Evolutionary conservation across 2,329 filamentous ascomycete genomes (phyloP).

Genomic region (Sporothrix protearum): DNA sequence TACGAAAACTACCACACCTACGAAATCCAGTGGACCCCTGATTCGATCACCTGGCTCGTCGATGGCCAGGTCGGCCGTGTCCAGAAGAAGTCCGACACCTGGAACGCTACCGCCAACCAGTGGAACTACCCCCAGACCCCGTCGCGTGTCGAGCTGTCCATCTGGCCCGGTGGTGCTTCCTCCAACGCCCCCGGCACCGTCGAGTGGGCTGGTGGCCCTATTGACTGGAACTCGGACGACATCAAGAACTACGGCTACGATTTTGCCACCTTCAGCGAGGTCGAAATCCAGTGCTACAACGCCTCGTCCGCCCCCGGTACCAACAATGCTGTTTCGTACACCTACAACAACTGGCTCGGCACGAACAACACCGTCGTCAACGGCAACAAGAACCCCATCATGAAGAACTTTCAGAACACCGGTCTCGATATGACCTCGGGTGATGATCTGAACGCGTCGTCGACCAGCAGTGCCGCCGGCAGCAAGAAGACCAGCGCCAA

Average conservation of each 20-base stretch:
- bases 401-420: slow-evolving; percentile 76
- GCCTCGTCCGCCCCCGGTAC: slow-evolving; percentile 58
- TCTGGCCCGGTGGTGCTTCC: slow-evolving; percentile 87
- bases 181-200: slow-evolving; percentile 81
- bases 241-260: slow-evolving; percentile 85
- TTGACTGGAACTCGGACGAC: slow-evolving; percentile 77
- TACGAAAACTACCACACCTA: slow-evolving; percentile 81
- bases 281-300: slow-evolving; percentile 84
- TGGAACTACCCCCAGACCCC: slow-evolving; percentile 92
- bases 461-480: slow-evolving; percentile 21
- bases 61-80: slow-evolving; percentile 76
- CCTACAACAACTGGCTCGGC: slow-evolving; percentile 61
- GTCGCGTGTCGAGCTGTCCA: slow-evolving; percentile 82
- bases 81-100: slow-evolving; percentile 73
- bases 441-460: slow-evolving; percentile 25
- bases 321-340: slow-evolving; percentile 69
- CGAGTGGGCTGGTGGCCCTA: slow-evolving; percentile 83
- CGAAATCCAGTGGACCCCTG: slow-evolving; percentile 88
- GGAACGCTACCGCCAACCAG: slow-evolving; percentile 75
- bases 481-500: slow-evolving; percentile 26
- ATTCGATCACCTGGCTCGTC: slow-evolving; percentile 79
- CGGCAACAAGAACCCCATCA: slow-evolving; percentile 67
- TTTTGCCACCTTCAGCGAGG: slow-evolving; percentile 72
- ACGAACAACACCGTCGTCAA: slow-evolving; percentile 76
- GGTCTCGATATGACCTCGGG: slow-evolving; percentile 67